A percentile compares a stretch with the other conserved stretches of the same genome.
Conservation (phyloP, 2,329 filamentous ascomycete genomes). For the Scytalidium lignicola region DNA sequence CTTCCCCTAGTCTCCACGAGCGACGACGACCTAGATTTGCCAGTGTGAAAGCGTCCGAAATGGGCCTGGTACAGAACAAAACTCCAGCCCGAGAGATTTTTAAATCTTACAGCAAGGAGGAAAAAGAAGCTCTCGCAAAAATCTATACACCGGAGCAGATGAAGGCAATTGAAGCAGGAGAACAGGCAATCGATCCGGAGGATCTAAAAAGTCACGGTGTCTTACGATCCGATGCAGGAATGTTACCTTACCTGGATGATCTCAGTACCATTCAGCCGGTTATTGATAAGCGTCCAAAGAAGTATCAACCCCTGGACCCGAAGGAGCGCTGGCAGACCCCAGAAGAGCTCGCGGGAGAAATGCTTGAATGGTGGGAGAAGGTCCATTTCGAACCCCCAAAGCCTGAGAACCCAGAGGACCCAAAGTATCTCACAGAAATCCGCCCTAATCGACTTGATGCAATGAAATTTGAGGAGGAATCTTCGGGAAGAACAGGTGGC, state of each 20-base stretch:
- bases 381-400: background rate
- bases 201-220: conserved; percentile 72
- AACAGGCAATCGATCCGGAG: conserved; percentile 66
- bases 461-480: conserved; percentile 14
- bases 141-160: conserved; percentile 79
- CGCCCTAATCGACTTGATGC: conserved; percentile 14
- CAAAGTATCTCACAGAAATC: conserved; percentile 2
- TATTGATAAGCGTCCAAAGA: conserved; percentile 62
- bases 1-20: conserved; percentile 31
- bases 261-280: conserved; percentile 72
- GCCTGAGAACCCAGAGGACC: background rate
- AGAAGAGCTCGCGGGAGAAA: conserved; percentile 56
- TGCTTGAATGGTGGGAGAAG: conserved; percentile 39
- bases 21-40: conserved; percentile 34
- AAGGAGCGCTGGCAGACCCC: conserved; percentile 50
- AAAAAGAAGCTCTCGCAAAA: conserved; percentile 56
- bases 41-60: conserved; percentile 31
- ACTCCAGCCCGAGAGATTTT: conserved; percentile 39
- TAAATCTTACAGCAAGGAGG: conserved; percentile 61
- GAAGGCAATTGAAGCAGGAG: conserved; percentile 74
- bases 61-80: conserved; percentile 21
- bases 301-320: conserved; percentile 20
- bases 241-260: conserved; percentile 74
- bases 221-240: conserved; percentile 66
- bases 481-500: background rate